phyloP scores from a whole-genome alignment of 345 rosid species.

The Hirschfeldia incana region DNA sequence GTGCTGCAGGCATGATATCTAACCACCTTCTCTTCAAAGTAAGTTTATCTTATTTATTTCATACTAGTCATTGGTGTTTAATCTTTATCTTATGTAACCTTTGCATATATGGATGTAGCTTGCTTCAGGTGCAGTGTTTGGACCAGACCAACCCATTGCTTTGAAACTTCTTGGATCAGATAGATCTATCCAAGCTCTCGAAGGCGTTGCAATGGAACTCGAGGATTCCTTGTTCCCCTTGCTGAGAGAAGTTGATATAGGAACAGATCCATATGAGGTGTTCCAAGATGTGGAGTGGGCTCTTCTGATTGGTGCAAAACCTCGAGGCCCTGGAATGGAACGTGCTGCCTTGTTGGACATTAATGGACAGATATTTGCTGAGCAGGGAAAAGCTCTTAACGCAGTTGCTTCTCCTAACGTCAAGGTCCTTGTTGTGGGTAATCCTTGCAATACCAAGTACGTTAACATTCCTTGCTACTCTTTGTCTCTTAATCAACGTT shows the following conservation, averaged over 20 bases:
- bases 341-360: constrained; percentile 87
- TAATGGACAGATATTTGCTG: constrained; percentile 91
- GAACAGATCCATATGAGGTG: constrained; percentile 77
- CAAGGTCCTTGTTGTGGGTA: constrained; percentile 94
- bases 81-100: constrained; percentile 18
- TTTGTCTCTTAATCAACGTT: background rate
- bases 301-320: constrained; percentile 95
- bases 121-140: constrained; percentile 94
- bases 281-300: constrained; percentile 98
- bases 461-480: constrained; percentile 22
- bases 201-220: constrained; percentile 99
- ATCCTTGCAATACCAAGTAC: constrained; percentile 99
- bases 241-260: constrained; percentile 88
- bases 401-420: constrained; percentile 84
- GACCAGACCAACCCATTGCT: constrained; percentile 86
- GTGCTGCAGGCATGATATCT: constrained; percentile 98
- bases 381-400: constrained; percentile 96
- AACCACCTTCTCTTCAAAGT: constrained; percentile 97
- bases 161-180: constrained; percentile 92
- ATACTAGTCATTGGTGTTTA: constrained; percentile 9
- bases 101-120: constrained; percentile 49
- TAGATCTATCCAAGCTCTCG: constrained; percentile 91
- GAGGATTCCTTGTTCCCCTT: constrained; percentile 96
- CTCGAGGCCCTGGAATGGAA: constrained; percentile 99
- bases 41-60: constrained; percentile 25